phyloP scores from a whole-genome alignment of 108 stramenopile genomes.

The Nitzschia sp. region DNA sequence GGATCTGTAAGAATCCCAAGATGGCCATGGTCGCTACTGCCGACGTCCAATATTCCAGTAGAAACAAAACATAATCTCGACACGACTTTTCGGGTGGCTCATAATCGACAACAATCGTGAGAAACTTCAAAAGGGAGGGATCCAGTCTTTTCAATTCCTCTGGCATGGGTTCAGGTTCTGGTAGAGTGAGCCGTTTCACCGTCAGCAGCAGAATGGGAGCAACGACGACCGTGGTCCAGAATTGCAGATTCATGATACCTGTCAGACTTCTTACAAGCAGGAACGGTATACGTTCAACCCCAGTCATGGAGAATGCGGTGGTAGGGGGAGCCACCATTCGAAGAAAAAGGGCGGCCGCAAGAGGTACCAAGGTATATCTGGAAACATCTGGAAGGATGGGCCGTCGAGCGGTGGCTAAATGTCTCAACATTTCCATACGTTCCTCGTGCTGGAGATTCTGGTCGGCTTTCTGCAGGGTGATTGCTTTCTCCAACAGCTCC shows the following conservation, averaged over 20 bases:
- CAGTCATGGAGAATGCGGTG: not conserved
- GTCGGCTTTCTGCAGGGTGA: slow-evolving; percentile 30
- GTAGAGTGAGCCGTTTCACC: not conserved
- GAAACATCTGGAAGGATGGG: slow-evolving; percentile 12
- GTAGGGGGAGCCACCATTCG: not conserved
- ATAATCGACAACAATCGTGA: not conserved
- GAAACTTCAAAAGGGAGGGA: slow-evolving; percentile 18
- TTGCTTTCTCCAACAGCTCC: slow-evolving; percentile 24
- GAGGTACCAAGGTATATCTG: slow-evolving; percentile 20
- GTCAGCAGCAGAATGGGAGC: slow-evolving; percentile 20
- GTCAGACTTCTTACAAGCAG: not conserved
- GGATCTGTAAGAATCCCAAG: slow-evolving; percentile 8
- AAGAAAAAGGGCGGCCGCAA: slow-evolving; percentile 15
- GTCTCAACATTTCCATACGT: slow-evolving; percentile 23
- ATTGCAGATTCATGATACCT: slow-evolving; percentile 23
- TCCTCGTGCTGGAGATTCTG: slow-evolving; percentile 19
- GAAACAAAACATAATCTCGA: slow-evolving; percentile 44
- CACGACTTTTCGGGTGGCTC: slow-evolving; percentile 17
- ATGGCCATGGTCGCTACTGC: slow-evolving; percentile 39
- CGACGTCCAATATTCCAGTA: slow-evolving; percentile 67
- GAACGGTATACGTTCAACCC: not conserved
- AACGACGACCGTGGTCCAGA: slow-evolving; percentile 35
- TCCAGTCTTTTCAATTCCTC: slow-evolving; percentile 21
- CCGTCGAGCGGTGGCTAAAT: slow-evolving; percentile 19
- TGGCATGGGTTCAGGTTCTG: slow-evolving; percentile 25